Conservation (phyloP, 1,284 basidiomycete genomes). For the Puccinia horiana region DNA sequence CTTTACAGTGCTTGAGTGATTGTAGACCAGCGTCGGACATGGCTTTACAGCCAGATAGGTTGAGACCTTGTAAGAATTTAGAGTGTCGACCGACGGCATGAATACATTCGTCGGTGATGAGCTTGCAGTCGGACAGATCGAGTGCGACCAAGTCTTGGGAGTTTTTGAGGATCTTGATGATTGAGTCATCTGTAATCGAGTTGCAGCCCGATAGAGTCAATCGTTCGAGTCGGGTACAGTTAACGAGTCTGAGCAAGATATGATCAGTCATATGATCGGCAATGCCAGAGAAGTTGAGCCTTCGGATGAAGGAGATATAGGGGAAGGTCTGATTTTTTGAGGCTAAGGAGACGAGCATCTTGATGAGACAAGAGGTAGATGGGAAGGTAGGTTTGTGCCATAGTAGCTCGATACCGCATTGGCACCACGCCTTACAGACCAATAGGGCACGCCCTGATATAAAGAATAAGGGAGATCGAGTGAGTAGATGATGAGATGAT, state of each 20-base stretch:
- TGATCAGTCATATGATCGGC: slow-evolving; percentile 74
- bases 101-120: slow-evolving; percentile 71
- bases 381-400: slow-evolving; percentile 88
- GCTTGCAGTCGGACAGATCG: slow-evolving; percentile 69
- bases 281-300: slow-evolving; percentile 83
- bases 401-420: slow-evolving; percentile 88
- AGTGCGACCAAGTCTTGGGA: slow-evolving; percentile 76
- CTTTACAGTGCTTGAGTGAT: slow-evolving; percentile 70
- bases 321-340: slow-evolving; percentile 70
- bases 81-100: slow-evolving; percentile 71
- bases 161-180: slow-evolving; percentile 69
- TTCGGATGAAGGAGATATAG: slow-evolving; percentile 82
- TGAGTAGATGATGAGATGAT: background rate
- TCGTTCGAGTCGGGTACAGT: slow-evolving; percentile 82
- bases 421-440: slow-evolving; percentile 90
- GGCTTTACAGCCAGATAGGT: slow-evolving; percentile 78
- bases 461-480: slow-evolving; percentile 35
- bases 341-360: slow-evolving; percentile 72
- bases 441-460: slow-evolving; percentile 58
- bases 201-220: slow-evolving; percentile 85
- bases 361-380: slow-evolving; percentile 71
- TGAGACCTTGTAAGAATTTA: slow-evolving; percentile 83
- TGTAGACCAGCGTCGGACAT: slow-evolving; percentile 78
- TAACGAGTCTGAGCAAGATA: slow-evolving; percentile 71
- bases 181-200: slow-evolving; percentile 69